Percentiles rank a stretch among this genome's conserved stretches.
Evolutionary conservation across 2,329 filamentous ascomycete genomes (phyloP).

Genomic region (Xylogone sp.): DNA sequence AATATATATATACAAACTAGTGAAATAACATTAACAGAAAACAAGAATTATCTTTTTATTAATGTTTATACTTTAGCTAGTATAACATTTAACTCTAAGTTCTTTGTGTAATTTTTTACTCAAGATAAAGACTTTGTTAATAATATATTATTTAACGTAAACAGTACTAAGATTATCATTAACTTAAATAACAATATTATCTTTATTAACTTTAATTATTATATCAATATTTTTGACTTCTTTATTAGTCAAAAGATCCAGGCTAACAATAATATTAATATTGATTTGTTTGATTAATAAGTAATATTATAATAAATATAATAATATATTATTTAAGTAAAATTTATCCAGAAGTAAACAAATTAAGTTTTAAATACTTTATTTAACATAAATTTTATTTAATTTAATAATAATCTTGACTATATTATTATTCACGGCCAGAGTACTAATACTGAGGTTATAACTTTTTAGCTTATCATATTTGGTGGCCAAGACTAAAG

Average conservation of each 20-base stretch:
- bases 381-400: background rate
- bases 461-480: constrained; percentile 27
- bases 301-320: constrained; percentile 56
- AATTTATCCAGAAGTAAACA: background rate
- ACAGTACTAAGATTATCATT: constrained; percentile 40
- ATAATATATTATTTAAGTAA: constrained; percentile 46
- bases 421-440: constrained; percentile 41
- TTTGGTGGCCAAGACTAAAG: constrained; percentile 2
- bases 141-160: constrained; percentile 45
- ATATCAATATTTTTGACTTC: constrained; percentile 58
- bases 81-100: constrained; percentile 32
- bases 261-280: constrained; percentile 53
- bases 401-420: constrained; percentile 36
- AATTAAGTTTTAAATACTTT: background rate
- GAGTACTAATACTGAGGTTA: constrained; percentile 38
- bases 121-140: constrained; percentile 39
- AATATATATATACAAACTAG: constrained; percentile 21
- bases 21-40: constrained; percentile 22
- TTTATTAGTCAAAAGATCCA: constrained; percentile 51
- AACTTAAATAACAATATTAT: constrained; percentile 41
- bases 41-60: constrained; percentile 36
- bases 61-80: constrained; percentile 38
- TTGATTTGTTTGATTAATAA: constrained; percentile 58
- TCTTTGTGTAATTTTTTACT: constrained; percentile 49
- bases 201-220: constrained; percentile 56